phyloP scores from a whole-genome alignment of 192 early-diverging fungal genomes.

The Podila minutissima region DNA sequence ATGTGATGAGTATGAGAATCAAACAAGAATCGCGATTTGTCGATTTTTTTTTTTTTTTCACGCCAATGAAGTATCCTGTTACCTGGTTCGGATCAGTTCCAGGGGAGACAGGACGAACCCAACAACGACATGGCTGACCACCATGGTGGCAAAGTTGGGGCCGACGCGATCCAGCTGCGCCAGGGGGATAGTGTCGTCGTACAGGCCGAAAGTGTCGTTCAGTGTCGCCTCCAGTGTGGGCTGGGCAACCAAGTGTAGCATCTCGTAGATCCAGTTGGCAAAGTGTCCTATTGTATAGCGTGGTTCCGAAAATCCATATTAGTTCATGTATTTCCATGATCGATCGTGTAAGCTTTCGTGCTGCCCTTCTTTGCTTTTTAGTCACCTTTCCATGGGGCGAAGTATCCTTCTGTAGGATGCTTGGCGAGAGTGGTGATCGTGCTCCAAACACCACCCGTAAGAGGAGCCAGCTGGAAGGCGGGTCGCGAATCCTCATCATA shows the following conservation, averaged over 20 bases:
- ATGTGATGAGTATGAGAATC: too few relatives aligned
- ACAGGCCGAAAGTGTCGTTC: conserved; percentile 93
- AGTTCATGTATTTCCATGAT: too few relatives aligned
- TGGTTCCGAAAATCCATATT: too few relatives aligned
- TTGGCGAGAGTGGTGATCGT: conserved; percentile 62
- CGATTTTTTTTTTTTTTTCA: neutral
- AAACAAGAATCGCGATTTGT: too few relatives aligned
- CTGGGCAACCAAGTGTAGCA: conserved; percentile 78
- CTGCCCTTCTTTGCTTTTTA: too few relatives aligned
- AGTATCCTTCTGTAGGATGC: conserved; percentile 74
- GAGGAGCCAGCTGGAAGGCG: conserved; percentile 68
- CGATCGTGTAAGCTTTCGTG: too few relatives aligned
- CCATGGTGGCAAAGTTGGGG: conserved; percentile 74
- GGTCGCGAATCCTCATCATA: conserved; percentile 66
- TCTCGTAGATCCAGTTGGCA: conserved; percentile 81
- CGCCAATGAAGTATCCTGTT: conserved; percentile 12
- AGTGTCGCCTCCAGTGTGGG: conserved; percentile 87
- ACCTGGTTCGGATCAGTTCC: conserved; percentile 90
- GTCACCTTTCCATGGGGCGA: conserved; percentile 63
- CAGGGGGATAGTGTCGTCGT: conserved; percentile 84
- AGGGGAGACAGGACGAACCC: conserved; percentile 89
- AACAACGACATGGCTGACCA: conserved; percentile 77
- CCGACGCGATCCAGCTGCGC: conserved; percentile 67
- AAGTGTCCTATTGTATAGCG: conserved; percentile 69
- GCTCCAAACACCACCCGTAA: conserved; percentile 66